Evolutionary conservation across 345 rosid species (phyloP).

Genomic region (Boechera stricta): DNA sequence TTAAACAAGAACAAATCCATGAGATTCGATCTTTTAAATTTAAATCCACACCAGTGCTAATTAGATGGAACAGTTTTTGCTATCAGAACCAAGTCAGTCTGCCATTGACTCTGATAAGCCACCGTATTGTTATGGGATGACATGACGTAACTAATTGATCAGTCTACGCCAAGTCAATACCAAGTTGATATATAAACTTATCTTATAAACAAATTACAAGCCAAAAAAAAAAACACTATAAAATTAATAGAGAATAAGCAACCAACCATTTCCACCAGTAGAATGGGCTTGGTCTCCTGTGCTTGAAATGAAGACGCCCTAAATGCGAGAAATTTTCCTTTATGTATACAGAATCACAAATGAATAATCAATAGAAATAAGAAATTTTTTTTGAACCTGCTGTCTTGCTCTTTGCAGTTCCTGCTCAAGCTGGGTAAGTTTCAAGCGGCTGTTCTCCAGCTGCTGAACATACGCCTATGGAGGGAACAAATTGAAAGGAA

Average conservation of each 20-base stretch:
- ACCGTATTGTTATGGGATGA: neutral
- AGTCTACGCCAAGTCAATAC: constrained; percentile 13
- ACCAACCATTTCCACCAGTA: constrained; percentile 90
- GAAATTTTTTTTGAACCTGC: constrained; percentile 57
- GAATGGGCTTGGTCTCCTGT: constrained; percentile 95
- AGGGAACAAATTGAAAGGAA: constrained; percentile 22
- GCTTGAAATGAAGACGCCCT: constrained; percentile 98
- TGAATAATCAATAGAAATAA: constrained; percentile 14
- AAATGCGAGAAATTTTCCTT: neutral
- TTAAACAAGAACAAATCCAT: constrained; percentile 18
- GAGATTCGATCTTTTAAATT: neutral
- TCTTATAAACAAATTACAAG: neutral
- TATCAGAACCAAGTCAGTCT: constrained; percentile 6
- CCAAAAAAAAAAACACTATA: constrained; percentile 2
- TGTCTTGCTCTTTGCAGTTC: constrained; percentile 98
- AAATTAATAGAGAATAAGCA: constrained; percentile 15
- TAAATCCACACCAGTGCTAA: constrained; percentile 2
- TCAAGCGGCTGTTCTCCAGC: constrained; percentile 94
- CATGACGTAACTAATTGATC: constrained; percentile 16
- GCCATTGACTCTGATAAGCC: constrained; percentile 5
- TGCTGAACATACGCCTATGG: constrained; percentile 95
- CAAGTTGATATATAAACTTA: neutral
- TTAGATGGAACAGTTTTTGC: neutral
- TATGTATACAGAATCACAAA: constrained; percentile 3
- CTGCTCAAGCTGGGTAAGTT: constrained; percentile 95